Evolutionary conservation across 2,329 filamentous ascomycete genomes (phyloP).

Genomic region (Ophiocordyceps camponoti-floridani): DNA sequence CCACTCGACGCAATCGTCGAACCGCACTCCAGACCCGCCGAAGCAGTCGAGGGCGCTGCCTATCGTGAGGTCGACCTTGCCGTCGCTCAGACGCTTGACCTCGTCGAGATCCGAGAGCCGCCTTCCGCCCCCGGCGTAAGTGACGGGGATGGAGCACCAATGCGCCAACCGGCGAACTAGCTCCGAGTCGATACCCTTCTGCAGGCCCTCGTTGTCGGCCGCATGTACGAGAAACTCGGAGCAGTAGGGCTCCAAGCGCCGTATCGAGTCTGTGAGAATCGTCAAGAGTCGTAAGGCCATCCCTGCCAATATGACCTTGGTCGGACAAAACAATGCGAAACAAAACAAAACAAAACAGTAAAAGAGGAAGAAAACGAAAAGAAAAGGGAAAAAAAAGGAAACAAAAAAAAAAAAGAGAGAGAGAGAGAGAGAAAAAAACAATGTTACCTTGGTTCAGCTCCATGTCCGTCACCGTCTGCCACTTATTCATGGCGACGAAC

Average conservation of each 20-base stretch:
- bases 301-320: not conserved
- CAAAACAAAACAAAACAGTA: not conserved
- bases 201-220: conserved; percentile 88
- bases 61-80: conserved; percentile 83
- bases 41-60: conserved; percentile 95
- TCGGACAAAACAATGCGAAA: not conserved
- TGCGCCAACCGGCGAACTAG: conserved; percentile 59
- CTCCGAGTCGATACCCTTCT: conserved; percentile 75
- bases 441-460: conserved; percentile 79
- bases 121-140: conserved; percentile 87
- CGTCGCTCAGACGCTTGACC: conserved; percentile 61
- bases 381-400: not conserved
- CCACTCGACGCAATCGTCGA: conserved; percentile 82
- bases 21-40: conserved; percentile 69
- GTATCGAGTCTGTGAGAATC: conserved; percentile 51
- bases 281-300: not conserved
- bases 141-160: conserved; percentile 87
- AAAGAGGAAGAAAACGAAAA: not conserved
- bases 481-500: conserved; percentile 98
- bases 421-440: not conserved
- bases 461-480: conserved; percentile 96
- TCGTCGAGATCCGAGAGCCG: conserved; percentile 65
- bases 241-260: conserved; percentile 72
- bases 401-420: not conserved
- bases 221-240: conserved; percentile 95